Evolutionary conservation across 352 stramenopile species (phyloP), one percentile per base, ranked within the genome.

Genomic region (Achlya hypogyna): DNA sequence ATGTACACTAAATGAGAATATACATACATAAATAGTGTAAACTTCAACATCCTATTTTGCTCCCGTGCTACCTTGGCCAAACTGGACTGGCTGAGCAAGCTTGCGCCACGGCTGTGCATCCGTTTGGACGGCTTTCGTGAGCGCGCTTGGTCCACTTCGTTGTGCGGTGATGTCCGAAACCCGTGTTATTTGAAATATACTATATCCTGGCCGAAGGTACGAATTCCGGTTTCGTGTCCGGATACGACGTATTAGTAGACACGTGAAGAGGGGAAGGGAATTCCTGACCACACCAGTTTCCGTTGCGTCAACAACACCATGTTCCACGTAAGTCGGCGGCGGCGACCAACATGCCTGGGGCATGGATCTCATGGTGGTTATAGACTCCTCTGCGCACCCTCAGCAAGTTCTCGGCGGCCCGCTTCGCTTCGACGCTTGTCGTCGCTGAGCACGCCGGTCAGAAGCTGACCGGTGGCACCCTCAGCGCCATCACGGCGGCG

Each of bases 401-500:
- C 23, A 34, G 47, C 32, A 62, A 62, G 53, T 31, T 47, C 42
- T 22, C 35, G 27, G n/a, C 60, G 31, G 51, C 60, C 34, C 71
- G 71, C 45, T 69, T 68, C 38, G 72, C 94, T 62, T 91, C 84
- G 59, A 92, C 84, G 42, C 72, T 96, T n/a, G 85, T 96, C 34
- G 74, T 96, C 54, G 87, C 87, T 54, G 88, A 96, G 75, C 86
- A 95, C 77, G 91, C 95, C 75, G 72, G 76, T 49, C 73, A 79
- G 60, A 74, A 81, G 29, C 69, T 96, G 28, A 89, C 78, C 0
- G 72, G 76, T 22, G 78, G 72, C 47, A 96, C 91, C 59, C 74
- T 97, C 52, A 81, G 81, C 69, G 84, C 88, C 20, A 75, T 98
- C 32, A 97, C 90, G 53, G 91, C 91, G 18, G 89, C 91, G 4